Base-by-base conservation (phyloP, 208 protist genomes). In the Trypanosoma vivax region DNA sequence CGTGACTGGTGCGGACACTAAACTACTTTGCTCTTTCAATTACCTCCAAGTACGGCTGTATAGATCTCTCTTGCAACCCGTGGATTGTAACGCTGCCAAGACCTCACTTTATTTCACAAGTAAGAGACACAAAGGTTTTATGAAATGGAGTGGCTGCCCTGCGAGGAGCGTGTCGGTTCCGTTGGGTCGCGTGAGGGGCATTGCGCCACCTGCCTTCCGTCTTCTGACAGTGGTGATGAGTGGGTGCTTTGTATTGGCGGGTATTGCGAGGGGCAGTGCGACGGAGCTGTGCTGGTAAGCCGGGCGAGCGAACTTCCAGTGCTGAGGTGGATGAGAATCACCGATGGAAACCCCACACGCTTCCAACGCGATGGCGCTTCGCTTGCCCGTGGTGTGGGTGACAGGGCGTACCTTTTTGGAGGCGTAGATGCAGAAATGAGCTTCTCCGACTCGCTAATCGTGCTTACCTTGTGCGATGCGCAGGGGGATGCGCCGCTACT, bases 151-250 rank as follows among this genome's bases (percentile, higher is more conserved):
- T 83, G 76, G 76, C 55, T 79, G 16, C 67, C 63, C 52, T 83
- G 76, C 43, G 58, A 68, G 6, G 47, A 65, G 39, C 40, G 38
- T 59, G 2, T 25, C 57, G n/a, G 73, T 60, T 58, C 48, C 63
- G 39, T 89, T 9, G 79, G 73, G 24, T 56, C 31, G 23, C 81
- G 81, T 16, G 81, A 89, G 55, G 81, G 81, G 2, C 81, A 89
- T 52, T 89, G 81, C 48, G 74, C 73, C 14, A 56, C 67, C 4
- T 53, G 60, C 18, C 49, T 88, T 35, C 29, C 23, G 19, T 37
- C 41, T 18, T 5, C 19, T 23, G 30, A 29, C 34, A 34, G 31
- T 14, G n/a, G 21, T 0, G 57, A 56, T 10, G 56, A 65, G 41
- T 83, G 65, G 66, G 62, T 81, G 9, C 23, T 89, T 18, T 70